These are phyloP conservation scores for Dendrobium nobile DNA, from an alignment of 106 monocot genomes.

Conservation along the genomic window DNA sequence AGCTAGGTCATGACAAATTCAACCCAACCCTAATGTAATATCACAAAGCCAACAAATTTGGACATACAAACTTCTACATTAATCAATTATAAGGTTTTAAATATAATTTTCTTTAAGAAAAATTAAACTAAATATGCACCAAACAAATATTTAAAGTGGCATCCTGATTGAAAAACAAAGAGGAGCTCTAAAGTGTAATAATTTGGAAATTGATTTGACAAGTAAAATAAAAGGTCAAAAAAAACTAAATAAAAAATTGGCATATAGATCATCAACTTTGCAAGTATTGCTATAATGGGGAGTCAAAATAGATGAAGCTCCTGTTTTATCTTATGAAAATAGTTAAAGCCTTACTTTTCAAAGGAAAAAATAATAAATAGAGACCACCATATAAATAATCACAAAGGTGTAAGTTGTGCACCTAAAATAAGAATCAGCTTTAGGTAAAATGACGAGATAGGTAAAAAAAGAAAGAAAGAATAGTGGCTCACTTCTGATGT, in stretches of 20 bases:
- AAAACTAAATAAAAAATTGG: neutral
- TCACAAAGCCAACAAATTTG: too few relatives aligned
- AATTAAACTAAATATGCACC: neutral
- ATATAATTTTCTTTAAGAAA: neutral
- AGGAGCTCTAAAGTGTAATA: too few relatives aligned
- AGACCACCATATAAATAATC: neutral
- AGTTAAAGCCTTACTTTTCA: neutral
- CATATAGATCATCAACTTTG: neutral
- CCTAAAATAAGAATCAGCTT: neutral
- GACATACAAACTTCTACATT: too few relatives aligned
- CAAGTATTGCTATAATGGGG: neutral
- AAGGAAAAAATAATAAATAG: neutral
- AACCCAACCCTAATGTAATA: too few relatives aligned
- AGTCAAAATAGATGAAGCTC: neutral
- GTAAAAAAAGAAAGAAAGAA: neutral
- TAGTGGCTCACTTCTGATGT: conserved; percentile 61
- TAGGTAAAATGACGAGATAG: neutral
- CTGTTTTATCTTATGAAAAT: neutral
- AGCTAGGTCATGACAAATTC: too few relatives aligned
- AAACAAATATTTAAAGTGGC: neutral
- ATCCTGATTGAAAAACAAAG: neutral
- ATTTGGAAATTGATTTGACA: too few relatives aligned
- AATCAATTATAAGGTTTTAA: too few relatives aligned
- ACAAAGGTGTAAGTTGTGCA: neutral
- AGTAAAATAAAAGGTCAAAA: too few relatives aligned